Evolutionary conservation across 2,329 filamentous ascomycete species (phyloP).

Genomic region (Arthrobotrys megalospora): DNA sequence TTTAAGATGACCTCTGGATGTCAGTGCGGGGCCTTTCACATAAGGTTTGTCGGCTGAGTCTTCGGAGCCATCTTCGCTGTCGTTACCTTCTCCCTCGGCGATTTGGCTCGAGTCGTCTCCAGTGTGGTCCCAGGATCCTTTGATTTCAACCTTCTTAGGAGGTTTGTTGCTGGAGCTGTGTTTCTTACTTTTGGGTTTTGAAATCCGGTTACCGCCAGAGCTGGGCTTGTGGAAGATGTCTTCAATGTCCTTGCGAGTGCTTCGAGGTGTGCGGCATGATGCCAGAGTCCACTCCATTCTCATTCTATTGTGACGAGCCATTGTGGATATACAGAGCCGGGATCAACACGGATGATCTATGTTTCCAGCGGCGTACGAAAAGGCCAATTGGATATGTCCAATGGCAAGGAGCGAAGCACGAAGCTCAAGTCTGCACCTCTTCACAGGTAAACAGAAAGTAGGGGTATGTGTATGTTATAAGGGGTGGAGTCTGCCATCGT

Average conservation of each 20-base stretch:
- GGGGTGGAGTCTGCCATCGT: slow-evolving; percentile 45
- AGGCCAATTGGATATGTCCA: slow-evolving; percentile 11
- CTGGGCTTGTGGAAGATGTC: slow-evolving; percentile 56
- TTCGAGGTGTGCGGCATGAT: slow-evolving; percentile 52
- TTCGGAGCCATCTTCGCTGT: slow-evolving; percentile 61
- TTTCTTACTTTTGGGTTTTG: slow-evolving; percentile 51
- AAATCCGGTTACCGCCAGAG: slow-evolving; percentile 43
- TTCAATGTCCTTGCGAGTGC: slow-evolving; percentile 53
- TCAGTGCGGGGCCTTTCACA: slow-evolving; percentile 62
- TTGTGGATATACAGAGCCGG: slow-evolving; percentile 21
- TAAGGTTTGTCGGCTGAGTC: slow-evolving; percentile 57
- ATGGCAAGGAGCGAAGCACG: slow-evolving; percentile 17
- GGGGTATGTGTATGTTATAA: slow-evolving; percentile 7
- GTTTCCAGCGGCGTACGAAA: slow-evolving; percentile 9
- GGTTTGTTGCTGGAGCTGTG: slow-evolving; percentile 31
- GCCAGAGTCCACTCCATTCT: slow-evolving; percentile 60
- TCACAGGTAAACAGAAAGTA: slow-evolving; percentile 30
- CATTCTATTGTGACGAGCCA: slow-evolving; percentile 60
- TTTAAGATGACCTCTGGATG: slow-evolving; percentile 62
- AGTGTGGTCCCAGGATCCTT: slow-evolving; percentile 56
- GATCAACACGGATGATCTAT: slow-evolving; percentile 10
- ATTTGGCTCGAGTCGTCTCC: slow-evolving; percentile 60
- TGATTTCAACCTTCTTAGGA: slow-evolving; percentile 45
- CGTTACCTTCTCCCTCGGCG: slow-evolving; percentile 61
- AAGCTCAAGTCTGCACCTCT: slow-evolving; percentile 39